Base-by-base conservation (phyloP, 2,329 filamentous ascomycete genomes). In the Chrysosporium keratinophilum region DNA sequence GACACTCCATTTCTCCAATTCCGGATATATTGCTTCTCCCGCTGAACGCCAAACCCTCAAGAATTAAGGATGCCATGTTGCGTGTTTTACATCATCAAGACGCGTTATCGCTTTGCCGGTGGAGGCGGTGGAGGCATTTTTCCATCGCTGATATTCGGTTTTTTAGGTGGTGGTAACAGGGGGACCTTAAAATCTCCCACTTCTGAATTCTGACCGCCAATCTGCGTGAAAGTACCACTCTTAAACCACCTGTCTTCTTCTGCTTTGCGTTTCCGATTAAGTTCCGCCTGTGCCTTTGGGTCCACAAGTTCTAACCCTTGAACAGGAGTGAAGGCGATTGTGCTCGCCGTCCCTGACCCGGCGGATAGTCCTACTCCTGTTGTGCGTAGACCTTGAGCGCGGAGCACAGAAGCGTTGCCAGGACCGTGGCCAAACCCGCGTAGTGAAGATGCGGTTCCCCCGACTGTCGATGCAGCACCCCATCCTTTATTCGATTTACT, bases 181-280 rank as follows among this genome's bases (percentile, higher is more conserved):
- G 91, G 89, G 39, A 94, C 85, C 70, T 90, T 95, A 78, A 96
- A 95, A 45, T 56, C 57, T 50, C 51, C 44, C 46, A 56, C 41
- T 47, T 57, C 31, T 64, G 64, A 15, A 19, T 58, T 65, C 54
- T 69, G 65, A 42, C 59, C 61, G 9, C 50, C 42, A 54, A 95
- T 80, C 68, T 96, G 90, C 7, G 93, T 96, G 65, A 98, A 98
- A 0, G 88, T 90, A n/a, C 93, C 93, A 45, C 88, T 87, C 70
- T 93, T 95, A 76, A 98, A 98, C 85, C 89, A 98, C 37, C 88
- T 78, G 66, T 97, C 91, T 67, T 95, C 88, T 59, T 97, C 93
- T 0, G 88, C 90, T 68, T 95, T 94, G 59, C 89, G 78, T 75
- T 97, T 97, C 62, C 88, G 80, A 65, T 80, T 89, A 67, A 95